phyloP scores from a whole-genome alignment of 441 rosid species.

The Brassica hybrid region DNA sequence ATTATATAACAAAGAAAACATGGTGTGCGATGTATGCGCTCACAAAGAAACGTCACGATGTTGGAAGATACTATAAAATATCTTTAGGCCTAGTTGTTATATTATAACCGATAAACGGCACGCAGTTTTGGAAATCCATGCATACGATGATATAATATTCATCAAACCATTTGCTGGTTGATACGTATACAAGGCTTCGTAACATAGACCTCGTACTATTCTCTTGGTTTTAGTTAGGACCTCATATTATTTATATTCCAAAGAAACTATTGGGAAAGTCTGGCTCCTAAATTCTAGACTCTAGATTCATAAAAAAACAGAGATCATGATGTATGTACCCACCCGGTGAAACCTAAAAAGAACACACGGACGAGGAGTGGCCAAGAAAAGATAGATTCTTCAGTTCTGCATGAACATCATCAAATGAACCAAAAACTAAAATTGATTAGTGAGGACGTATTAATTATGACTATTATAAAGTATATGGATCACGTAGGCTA shows the following conservation, averaged over 20 bases:
- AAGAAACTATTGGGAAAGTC: too few species aligned
- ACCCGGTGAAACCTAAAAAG: constrained; percentile 85
- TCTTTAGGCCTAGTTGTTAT: constrained; percentile 3
- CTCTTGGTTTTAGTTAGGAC: constrained; percentile 9
- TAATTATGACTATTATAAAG: background rate
- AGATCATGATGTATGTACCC: constrained; percentile 31
- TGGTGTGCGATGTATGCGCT: constrained; percentile 26
- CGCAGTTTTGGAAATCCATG: constrained; percentile 9
- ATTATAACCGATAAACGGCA: constrained; percentile 9
- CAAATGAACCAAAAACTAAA: constrained; percentile 9
- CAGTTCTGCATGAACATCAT: constrained; percentile 48
- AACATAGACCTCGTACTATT: constrained; percentile 4
- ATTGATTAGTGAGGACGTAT: background rate
- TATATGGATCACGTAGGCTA: background rate
- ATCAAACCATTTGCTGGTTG: constrained; percentile 13
- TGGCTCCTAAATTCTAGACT: background rate
- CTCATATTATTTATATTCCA: background rate
- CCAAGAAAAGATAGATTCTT: constrained; percentile 50
- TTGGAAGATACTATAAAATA: constrained; percentile 9
- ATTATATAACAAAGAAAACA: too few species aligned
- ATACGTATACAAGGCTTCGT: background rate
- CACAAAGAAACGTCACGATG: constrained; percentile 35
- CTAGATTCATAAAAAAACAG: too few species aligned
- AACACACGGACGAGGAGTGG: constrained; percentile 61
- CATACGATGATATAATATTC: constrained; percentile 10